These are phyloP conservation scores for Kwoniella shivajii DNA, from an alignment of 1,284 basidiomycete species.

Conservation along the genomic window DNA sequence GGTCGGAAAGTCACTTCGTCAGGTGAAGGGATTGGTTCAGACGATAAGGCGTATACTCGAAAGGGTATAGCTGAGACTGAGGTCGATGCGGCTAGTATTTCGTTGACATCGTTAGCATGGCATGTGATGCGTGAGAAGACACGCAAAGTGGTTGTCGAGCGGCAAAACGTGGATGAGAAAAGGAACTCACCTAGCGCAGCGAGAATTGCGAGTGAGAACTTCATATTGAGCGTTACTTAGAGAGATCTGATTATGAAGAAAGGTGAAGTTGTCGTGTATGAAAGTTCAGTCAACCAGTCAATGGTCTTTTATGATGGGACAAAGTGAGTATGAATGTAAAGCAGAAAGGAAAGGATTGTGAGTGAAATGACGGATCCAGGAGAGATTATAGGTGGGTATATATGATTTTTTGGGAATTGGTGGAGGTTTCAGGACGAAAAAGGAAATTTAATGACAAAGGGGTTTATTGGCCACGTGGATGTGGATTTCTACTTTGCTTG, in stretches of 20 bases:
- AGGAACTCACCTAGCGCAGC: conserved; percentile 27
- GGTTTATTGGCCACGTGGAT: neutral
- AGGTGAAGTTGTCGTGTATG: neutral
- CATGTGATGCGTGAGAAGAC: neutral
- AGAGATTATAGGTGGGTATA: neutral
- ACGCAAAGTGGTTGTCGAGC: neutral
- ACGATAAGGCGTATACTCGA: conserved; percentile 13
- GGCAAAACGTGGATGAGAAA: too few species aligned
- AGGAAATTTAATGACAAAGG: neutral
- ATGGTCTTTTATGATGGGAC: neutral
- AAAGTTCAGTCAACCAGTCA: neutral
- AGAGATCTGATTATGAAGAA: neutral
- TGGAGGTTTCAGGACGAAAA: neutral
- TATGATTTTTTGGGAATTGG: neutral
- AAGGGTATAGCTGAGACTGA: conserved; percentile 20
- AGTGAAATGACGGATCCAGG: neutral
- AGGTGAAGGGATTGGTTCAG: neutral
- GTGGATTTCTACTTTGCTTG: too few species aligned
- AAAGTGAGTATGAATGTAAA: neutral
- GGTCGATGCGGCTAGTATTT: conserved; percentile 15
- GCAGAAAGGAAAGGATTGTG: neutral
- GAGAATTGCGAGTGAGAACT: conserved; percentile 23
- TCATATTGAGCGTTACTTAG: conserved; percentile 23
- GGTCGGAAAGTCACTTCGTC: neutral
- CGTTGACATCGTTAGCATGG: neutral